Conservation (phyloP, 2,329 filamentous ascomycete species). For the Colletotrichum limetticola region DNA sequence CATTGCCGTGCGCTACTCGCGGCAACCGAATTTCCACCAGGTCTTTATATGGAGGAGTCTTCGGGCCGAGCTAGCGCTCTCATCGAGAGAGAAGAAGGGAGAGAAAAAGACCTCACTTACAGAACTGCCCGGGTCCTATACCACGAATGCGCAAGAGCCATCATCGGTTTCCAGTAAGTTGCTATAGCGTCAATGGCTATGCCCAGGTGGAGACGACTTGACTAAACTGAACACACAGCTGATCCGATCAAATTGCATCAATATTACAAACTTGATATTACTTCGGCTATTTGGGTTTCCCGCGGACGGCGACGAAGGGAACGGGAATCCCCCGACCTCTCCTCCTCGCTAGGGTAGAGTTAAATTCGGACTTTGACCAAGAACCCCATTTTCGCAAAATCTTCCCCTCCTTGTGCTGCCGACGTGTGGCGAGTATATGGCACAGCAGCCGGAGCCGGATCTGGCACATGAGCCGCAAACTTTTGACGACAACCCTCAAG, state of each 20-base stretch:
- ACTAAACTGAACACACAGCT: slow-evolving; percentile 21
- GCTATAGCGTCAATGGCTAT: background rate
- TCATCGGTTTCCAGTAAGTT: slow-evolving; percentile 24
- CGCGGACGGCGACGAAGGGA: background rate
- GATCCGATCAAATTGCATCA: slow-evolving; percentile 7
- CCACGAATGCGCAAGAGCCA: background rate
- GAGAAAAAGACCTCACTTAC: background rate
- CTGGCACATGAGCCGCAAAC: background rate
- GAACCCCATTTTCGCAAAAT: background rate
- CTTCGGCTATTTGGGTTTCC: slow-evolving; percentile 8
- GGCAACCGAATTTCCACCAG: background rate
- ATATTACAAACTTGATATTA: slow-evolving; percentile 11
- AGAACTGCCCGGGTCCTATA: background rate
- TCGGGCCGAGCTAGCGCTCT: background rate
- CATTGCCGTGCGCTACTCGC: slow-evolving; percentile 1
- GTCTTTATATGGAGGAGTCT: background rate
- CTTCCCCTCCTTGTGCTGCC: background rate
- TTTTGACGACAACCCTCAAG: background rate
- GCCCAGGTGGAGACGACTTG: background rate
- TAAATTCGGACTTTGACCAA: slow-evolving; percentile 13
- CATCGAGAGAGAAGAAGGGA: background rate
- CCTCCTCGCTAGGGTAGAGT: slow-evolving; percentile 12
- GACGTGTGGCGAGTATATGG: slow-evolving; percentile 1
- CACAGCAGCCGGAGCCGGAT: background rate
- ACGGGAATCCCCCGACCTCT: background rate